These are phyloP conservation scores for Penicillium longicatenatum DNA, from an alignment of 495 filamentous ascomycete genomes.

Conservation along the genomic window DNA sequence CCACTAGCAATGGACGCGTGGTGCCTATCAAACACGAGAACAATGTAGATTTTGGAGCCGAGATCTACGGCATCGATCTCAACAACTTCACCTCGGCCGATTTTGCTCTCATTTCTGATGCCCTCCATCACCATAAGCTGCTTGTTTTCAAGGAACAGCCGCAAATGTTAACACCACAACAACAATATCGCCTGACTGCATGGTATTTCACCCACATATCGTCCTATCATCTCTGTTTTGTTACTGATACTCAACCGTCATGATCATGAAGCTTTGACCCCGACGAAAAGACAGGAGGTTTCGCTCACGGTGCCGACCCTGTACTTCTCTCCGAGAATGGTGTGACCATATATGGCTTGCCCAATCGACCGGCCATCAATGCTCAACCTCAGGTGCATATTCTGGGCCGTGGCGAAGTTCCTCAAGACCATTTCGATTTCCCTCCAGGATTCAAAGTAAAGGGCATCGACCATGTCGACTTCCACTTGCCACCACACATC, in stretches of 20 bases:
- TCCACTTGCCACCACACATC: slow-evolving; percentile 31
- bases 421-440: slow-evolving; percentile 27
- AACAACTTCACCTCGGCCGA: slow-evolving; percentile 31
- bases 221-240: not conserved
- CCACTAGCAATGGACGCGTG: not conserved
- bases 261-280: not conserved
- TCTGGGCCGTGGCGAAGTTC: slow-evolving; percentile 29
- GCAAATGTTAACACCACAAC: slow-evolving; percentile 30
- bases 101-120: slow-evolving; percentile 28
- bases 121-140: slow-evolving; percentile 32
- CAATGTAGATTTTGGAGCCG: slow-evolving; percentile 30
- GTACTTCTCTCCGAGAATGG: not conserved
- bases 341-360: not conserved
- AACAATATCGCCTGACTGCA: slow-evolving; percentile 30
- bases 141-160: slow-evolving; percentile 38
- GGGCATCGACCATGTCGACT: slow-evolving; percentile 29
- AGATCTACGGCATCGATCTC: slow-evolving; percentile 32
- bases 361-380: not conserved
- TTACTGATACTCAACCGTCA: not conserved
- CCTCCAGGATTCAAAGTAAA: slow-evolving; percentile 34
- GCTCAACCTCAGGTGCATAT: slow-evolving; percentile 18
- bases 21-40: not conserved
- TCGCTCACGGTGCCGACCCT: not conserved
- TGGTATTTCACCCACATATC: slow-evolving; percentile 25
- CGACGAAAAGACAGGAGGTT: not conserved